Percentiles rank a stretch among this genome's conserved stretches.
phyloP scores from a whole-genome alignment of 2,329 filamentous ascomycete genomes.

The Calonectria pseudoreteaudii region DNA sequence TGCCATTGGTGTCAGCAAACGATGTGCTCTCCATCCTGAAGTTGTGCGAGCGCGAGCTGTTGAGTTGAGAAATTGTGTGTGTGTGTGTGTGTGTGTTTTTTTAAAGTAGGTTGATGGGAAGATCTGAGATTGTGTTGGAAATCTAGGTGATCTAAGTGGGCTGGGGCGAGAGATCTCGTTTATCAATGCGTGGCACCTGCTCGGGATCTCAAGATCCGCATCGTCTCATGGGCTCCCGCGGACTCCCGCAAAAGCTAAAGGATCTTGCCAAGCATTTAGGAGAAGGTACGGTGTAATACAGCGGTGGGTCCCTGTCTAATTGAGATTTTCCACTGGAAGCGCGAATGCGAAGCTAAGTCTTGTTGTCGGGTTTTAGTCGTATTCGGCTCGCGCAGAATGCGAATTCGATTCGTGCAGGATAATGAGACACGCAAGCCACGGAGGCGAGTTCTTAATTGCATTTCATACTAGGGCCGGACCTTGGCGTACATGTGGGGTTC shows the following conservation, averaged over 20 bases:
- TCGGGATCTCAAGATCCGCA: constrained; percentile 37
- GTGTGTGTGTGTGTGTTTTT: too few species aligned
- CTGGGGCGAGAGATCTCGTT: constrained; percentile 5
- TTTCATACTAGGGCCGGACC: background rate
- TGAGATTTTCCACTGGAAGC: background rate
- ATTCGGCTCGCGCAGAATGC: constrained; percentile 14
- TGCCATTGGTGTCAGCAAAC: constrained; percentile 21
- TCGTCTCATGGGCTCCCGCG: constrained; percentile 27
- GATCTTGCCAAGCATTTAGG: background rate
- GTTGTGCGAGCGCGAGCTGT: background rate
- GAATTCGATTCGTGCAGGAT: constrained; percentile 10
- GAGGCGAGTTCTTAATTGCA: background rate
- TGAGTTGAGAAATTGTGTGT: background rate
- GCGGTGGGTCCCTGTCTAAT: constrained; percentile 14
- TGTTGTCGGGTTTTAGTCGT: background rate
- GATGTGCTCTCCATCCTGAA: constrained; percentile 31
- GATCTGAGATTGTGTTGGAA: background rate
- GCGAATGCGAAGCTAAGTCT: background rate
- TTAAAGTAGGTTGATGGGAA: background rate
- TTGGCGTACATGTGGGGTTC: background rate
- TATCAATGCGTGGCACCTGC: background rate
- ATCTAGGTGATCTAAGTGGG: background rate
- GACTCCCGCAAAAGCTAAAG: background rate
- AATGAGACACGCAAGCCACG: background rate
- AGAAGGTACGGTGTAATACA: background rate